phyloP scores from a whole-genome alignment of 257 asterid species.

The Solanum pimpinellifolium region DNA sequence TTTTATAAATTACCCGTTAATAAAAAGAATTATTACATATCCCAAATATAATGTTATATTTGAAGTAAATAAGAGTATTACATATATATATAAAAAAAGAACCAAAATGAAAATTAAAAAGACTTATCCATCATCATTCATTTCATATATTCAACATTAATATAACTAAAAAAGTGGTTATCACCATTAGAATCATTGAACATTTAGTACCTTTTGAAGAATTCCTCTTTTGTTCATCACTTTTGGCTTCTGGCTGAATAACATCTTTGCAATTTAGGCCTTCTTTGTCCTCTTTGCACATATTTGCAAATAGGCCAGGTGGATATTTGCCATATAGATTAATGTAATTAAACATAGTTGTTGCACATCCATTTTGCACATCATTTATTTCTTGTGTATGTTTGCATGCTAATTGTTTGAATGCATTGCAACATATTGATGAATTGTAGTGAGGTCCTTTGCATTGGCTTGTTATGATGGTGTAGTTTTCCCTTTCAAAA shows the following conservation, averaged over 20 bases:
- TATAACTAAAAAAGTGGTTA: not conserved
- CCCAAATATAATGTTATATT: not conserved
- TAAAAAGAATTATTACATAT: not conserved
- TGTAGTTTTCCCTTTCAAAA: slow-evolving; percentile 63
- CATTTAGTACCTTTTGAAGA: not conserved
- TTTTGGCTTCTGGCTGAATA: not conserved
- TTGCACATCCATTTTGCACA: slow-evolving; percentile 43
- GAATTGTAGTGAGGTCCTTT: slow-evolving; percentile 69
- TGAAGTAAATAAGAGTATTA: not conserved
- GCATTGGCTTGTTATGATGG: slow-evolving; percentile 77
- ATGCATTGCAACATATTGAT: slow-evolving; percentile 47
- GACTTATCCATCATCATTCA: no score
- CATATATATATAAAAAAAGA: not conserved
- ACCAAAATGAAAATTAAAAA: not conserved
- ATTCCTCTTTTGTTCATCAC: not conserved
- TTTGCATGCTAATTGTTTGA: slow-evolving; percentile 54
- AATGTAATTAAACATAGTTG: slow-evolving; percentile 48
- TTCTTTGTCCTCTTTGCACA: slow-evolving; percentile 43
- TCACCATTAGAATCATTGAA: not conserved
- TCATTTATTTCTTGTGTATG: slow-evolving; percentile 39
- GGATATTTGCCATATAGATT: slow-evolving; percentile 53
- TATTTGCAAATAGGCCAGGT: slow-evolving; percentile 62
- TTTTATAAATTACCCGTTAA: not conserved
- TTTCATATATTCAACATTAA: not conserved
- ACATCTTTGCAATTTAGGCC: slow-evolving; percentile 44